Percentiles rank a stretch among this genome's conserved stretches.
phyloP scores from a whole-genome alignment of 306 rosid species.

The cucumber (Cucumis sativus) region DNA sequence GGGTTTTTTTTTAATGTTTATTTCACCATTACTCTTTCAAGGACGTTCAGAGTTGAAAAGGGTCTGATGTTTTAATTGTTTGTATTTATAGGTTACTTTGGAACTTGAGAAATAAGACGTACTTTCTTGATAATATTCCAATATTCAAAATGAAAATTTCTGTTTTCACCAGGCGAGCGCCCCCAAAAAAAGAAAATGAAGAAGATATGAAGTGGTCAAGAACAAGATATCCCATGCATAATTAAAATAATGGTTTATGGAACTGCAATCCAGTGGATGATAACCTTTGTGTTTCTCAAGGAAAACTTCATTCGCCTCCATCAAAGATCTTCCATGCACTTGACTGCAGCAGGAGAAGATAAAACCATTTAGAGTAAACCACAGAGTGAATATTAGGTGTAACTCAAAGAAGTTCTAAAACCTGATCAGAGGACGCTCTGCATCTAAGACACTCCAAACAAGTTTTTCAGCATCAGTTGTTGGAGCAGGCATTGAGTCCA shows the following conservation, averaged over 20 bases:
- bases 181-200: neutral
- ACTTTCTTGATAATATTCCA: neutral
- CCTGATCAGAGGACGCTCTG: slow-evolving; percentile 84
- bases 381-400: neutral
- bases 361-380: slow-evolving; percentile 4
- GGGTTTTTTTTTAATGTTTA: neutral
- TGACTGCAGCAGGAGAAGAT: slow-evolving; percentile 38
- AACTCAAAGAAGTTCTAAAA: slow-evolving; percentile 14
- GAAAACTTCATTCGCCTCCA: slow-evolving; percentile 57
- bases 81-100: neutral
- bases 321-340: slow-evolving; percentile 63
- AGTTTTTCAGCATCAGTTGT: slow-evolving; percentile 67
- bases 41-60: neutral
- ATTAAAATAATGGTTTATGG: neutral
- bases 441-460: slow-evolving; percentile 79
- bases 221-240: neutral
- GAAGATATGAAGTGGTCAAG: neutral
- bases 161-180: no score
- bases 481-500: slow-evolving; percentile 53
- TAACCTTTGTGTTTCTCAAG: slow-evolving; percentile 77
- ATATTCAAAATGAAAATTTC: neutral
- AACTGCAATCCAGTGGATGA: neutral
- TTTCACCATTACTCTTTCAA: neutral
- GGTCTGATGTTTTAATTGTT: neutral
- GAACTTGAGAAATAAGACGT: neutral